phyloP scores from a whole-genome alignment of 768 basidiomycete species.

The Collybia nuda region DNA sequence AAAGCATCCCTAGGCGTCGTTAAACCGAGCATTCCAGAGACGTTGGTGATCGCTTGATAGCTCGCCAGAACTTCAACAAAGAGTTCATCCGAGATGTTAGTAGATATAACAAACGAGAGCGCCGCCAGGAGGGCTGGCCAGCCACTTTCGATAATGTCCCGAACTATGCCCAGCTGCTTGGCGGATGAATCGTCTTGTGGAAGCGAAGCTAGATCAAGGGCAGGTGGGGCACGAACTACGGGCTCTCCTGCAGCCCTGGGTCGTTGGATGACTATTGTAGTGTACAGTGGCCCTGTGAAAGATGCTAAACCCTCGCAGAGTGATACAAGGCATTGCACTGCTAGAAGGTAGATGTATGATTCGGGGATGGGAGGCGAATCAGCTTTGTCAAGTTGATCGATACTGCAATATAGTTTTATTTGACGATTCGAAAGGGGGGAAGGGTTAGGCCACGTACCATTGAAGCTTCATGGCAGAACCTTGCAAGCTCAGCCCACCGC shows the following conservation, averaged over 20 bases:
- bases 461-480: conserved; percentile 85
- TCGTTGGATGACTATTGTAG: conserved; percentile 62
- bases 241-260: conserved; percentile 63
- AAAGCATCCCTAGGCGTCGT: conserved; percentile 91
- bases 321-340: conserved; percentile 82
- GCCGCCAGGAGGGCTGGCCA: conserved; percentile 95
- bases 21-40: conserved; percentile 86
- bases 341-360: conserved; percentile 89
- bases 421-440: conserved; percentile 3
- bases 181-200: conserved; percentile 49
- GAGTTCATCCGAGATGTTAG: conserved; percentile 88
- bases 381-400: conserved; percentile 97
- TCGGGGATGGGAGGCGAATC: conserved; percentile 95
- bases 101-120: conserved; percentile 84
- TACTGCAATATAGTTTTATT: conserved; percentile 45
- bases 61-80: conserved; percentile 85
- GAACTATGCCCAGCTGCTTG: conserved; percentile 60
- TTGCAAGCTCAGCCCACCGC: conserved; percentile 69
- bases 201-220: conserved; percentile 61
- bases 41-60: conserved; percentile 82
- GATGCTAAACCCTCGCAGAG: conserved; percentile 84
- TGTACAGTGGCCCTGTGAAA: conserved; percentile 77
- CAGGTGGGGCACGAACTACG: conserved; percentile 68
- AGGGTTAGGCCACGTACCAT: conserved; percentile 54
- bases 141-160: conserved; percentile 78